Evolutionary conservation across 805 yeast species (phyloP), one percentile per base, ranked within the genome.

Genomic region (Starmerella apicola): DNA sequence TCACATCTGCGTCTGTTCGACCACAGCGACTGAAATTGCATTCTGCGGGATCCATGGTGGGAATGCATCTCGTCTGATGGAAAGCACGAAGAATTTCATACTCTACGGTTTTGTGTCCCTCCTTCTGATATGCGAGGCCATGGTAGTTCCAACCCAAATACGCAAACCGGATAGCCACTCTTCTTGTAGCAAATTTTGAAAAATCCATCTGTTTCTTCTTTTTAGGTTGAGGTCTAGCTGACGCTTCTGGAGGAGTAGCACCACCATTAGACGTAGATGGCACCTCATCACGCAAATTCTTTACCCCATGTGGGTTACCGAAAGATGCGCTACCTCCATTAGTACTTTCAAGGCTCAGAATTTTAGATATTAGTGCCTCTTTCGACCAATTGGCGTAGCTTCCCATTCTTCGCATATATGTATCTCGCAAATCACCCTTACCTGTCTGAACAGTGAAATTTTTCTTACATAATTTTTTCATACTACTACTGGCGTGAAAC

Each of bases 1-100:
- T 82, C 12, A 88, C 97, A n/a, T 96, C 97, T 49, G 74, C 75
- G 54, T 88, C 97, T 0, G 97, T 88, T 53, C 97, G 68, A 0
- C 97, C 97, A 62, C 97, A 91, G 46, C 96, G 65, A 49, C 93
- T 80, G 57, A 86, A 85, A 12, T 71, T 68, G 54, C 78, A 81
- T 1, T 73, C 76, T 6, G 63, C 63, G 0, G 84, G 78, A 17
- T 72, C 76, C 18, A 69, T 51, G 1, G 74, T 65, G 2, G 59
- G 53, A 9, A 91, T 74, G 44, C 91, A 58, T 48, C 70, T 75
- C 22, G 88, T 74, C 46, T 68, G 72, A 35, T 67, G 62, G 59
- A 91, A 57, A 0, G 94, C 95, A 30, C 78, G 70, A 30, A 91
- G 58, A 4, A 91, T 70, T 29, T 68, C 71, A 22, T 74, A 76